phyloP scores from a whole-genome alignment of 2,329 filamentous ascomycete genomes.

The Monosporascus sp. region DNA sequence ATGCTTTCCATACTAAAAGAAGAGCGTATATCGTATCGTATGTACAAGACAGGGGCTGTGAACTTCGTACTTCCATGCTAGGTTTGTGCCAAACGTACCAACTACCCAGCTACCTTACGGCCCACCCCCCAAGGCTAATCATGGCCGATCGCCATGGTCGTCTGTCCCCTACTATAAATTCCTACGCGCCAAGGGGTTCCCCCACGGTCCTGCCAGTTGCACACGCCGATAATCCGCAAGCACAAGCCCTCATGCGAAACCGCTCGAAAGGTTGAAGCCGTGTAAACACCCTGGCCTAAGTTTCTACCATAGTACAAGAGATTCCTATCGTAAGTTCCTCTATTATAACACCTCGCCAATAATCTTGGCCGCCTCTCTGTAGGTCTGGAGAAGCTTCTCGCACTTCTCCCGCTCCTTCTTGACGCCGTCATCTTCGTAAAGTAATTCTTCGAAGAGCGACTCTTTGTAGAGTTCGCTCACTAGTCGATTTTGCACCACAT shows the following conservation, averaged over 20 bases:
- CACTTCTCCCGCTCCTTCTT: slow-evolving; percentile 99
- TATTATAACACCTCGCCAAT: slow-evolving; percentile 85
- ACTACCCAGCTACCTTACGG: too few relatives aligned
- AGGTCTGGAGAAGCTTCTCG: slow-evolving; percentile 89
- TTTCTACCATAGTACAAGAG: slow-evolving; percentile 3
- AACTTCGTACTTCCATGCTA: too few relatives aligned
- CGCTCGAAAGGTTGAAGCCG: too few relatives aligned
- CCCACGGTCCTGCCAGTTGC: too few relatives aligned
- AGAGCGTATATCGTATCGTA: too few relatives aligned
- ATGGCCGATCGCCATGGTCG: too few relatives aligned
- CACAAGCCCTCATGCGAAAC: not conserved
- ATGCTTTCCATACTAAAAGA: not conserved
- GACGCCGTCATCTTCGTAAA: slow-evolving; percentile 96
- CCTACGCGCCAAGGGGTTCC: too few relatives aligned
- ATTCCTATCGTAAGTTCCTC: not conserved
- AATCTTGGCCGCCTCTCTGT: slow-evolving; percentile 96
- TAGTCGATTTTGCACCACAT: slow-evolving; percentile 93
- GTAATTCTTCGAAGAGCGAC: slow-evolving; percentile 78
- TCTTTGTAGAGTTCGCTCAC: slow-evolving; percentile 96
- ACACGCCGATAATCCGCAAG: too few relatives aligned
- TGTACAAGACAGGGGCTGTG: too few relatives aligned
- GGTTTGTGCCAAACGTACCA: too few relatives aligned
- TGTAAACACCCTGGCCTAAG: not conserved
- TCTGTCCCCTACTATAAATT: too few relatives aligned
- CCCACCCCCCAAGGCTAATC: too few relatives aligned